Evolutionary conservation across 1,284 basidiomycete genomes (phyloP).

Genomic region (Sanghuangporus weigelae): DNA sequence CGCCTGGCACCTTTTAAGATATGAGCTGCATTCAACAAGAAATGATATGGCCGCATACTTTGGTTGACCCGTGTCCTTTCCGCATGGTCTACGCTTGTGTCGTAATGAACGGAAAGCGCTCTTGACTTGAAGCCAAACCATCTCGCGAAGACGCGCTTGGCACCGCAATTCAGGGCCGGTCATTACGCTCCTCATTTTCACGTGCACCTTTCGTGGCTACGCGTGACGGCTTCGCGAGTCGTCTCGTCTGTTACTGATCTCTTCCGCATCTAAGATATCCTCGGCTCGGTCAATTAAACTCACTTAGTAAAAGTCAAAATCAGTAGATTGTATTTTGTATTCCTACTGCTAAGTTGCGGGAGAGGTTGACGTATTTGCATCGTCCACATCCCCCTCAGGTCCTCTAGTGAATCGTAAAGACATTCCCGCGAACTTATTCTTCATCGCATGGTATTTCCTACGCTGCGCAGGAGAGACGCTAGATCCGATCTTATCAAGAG

Average conservation of each 20-base stretch:
- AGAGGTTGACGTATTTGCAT: neutral
- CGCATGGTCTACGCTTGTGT: conserved; percentile 5
- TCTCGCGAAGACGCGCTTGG: neutral
- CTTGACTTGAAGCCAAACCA: conserved; percentile 8
- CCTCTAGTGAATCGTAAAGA: conserved; percentile 42
- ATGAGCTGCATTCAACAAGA: neutral
- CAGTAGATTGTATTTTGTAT: too few species aligned
- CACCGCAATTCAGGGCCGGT: conserved; percentile 25
- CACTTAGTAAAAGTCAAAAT: too few species aligned
- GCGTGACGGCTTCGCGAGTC: too few species aligned
- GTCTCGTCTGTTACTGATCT: too few species aligned
- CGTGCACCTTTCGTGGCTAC: neutral
- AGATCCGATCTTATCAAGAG: conserved; percentile 81
- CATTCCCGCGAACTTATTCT: conserved; percentile 76
- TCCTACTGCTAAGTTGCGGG: neutral
- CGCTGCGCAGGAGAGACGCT: conserved; percentile 83
- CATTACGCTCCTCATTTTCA: conserved; percentile 18
- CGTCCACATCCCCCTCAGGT: conserved; percentile 25
- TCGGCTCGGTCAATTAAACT: neutral
- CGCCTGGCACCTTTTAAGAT: conserved; percentile 56
- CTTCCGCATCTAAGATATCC: too few species aligned
- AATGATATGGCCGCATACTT: conserved; percentile 26
- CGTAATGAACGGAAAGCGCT: neutral
- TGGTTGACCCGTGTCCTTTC: conserved; percentile 33
- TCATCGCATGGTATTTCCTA: conserved; percentile 73